Base-by-base conservation (phyloP, 495 filamentous ascomycete species). In the Neohortaea acidophila region DNA sequence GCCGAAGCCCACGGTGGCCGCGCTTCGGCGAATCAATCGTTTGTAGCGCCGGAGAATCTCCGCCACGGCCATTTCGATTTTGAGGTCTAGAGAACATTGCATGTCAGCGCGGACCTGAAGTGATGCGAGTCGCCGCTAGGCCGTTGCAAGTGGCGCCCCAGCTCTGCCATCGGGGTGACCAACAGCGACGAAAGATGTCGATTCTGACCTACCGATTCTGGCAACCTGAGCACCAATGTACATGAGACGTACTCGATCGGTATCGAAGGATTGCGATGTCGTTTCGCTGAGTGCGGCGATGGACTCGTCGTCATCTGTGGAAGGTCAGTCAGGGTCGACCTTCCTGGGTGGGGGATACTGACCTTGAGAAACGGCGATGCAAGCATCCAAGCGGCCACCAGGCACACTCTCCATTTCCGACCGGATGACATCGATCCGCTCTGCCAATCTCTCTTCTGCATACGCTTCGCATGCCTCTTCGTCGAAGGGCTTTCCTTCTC, bases 361-460 rank as follows among this genome's bases (percentile, higher is more conserved):
- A 54, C 51, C 45, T 50, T 47, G 47, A 20, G 51, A 45, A 17
- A 54, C 34, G 13, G 49, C 45, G 19, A 54, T 33, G 36, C 36
- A 42, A 11, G 49, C 49, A 34, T 54, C 49, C 21, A 49, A 33
- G 32, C 49, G 21, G 9, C 49, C 51, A 11, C 43, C 43, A 1
- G 40, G 32, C 21, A 54, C 41, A 32, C 32, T 45, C 28, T 40
- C 20, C 41, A 54, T 40, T 32, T 54, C 51, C 13, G 18, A 32
- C 19, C 41, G 27, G 21, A 54, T 54, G 22, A 36, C 39, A 15
- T 36, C 32, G 14, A 49, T 40, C 13, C 49, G 41, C 39, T 54
- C 42, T 7, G 18, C 26, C 6, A 49, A 30, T 25, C 37, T 37
- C 43, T 50, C 36, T 13, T 43, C 45, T 9, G 51, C 44, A 21